These are phyloP conservation scores for Sphaerulina vaccinii DNA, from an alignment of 2,329 filamentous ascomycete genomes.

Conservation along the genomic window DNA sequence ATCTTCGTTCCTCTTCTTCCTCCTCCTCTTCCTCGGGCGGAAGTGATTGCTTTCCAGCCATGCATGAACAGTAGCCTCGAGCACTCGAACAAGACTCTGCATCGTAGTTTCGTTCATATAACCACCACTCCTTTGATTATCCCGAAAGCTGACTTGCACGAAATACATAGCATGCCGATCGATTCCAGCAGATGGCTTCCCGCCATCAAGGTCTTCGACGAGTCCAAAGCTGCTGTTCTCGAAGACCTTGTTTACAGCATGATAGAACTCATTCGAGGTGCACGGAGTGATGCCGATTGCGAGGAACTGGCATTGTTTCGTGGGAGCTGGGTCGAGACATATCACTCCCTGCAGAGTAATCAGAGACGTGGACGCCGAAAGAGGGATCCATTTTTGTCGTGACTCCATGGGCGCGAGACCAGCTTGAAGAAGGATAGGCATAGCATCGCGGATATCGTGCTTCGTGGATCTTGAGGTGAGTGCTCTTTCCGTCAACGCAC, in stretches of 20 bases:
- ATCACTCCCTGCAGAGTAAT: constrained; percentile 69
- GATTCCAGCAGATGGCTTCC: constrained; percentile 57
- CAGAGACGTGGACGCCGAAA: constrained; percentile 63
- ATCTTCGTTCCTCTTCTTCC: constrained; percentile 16
- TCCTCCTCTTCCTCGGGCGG: constrained; percentile 48
- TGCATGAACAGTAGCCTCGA: constrained; percentile 67
- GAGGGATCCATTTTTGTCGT: constrained; percentile 63
- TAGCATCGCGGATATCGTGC: constrained; percentile 36
- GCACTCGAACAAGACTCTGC: constrained; percentile 60
- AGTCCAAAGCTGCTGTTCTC: constrained; percentile 72
- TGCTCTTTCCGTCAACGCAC: constrained; percentile 32
- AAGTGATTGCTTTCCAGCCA: constrained; percentile 76
- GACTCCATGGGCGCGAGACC: constrained; percentile 58
- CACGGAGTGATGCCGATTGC: constrained; percentile 72
- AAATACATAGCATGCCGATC: constrained; percentile 90
- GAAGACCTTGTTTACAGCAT: constrained; percentile 77
- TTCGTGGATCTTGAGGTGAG: constrained; percentile 25
- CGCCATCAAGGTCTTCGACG: constrained; percentile 50
- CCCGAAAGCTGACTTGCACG: constrained; percentile 51
- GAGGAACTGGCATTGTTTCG: constrained; percentile 74
- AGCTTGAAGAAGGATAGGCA: constrained; percentile 64
- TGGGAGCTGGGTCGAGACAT: constrained; percentile 67
- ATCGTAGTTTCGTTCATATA: constrained; percentile 39
- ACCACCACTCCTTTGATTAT: no score
- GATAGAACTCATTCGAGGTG: constrained; percentile 65